Evolutionary conservation across 23 red algal genomes (phyloP), one percentile per base, ranked within the genome.

Genomic region (Agarophyton chilense): DNA sequence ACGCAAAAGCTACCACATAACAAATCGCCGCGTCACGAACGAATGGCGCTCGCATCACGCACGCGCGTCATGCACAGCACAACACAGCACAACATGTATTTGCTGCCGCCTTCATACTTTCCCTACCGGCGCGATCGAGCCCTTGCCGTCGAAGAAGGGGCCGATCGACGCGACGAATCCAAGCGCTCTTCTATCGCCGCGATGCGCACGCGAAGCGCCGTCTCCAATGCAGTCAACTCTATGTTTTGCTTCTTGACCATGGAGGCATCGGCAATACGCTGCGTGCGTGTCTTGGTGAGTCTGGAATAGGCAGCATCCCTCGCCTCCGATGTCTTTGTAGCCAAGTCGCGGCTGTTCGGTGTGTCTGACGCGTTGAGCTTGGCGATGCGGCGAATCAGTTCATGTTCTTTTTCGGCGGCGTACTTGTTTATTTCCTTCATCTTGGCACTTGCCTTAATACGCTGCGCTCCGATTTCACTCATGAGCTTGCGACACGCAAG

Each of bases 401-500:
- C 85, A 7, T 65, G 31, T n/a, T 89, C 85, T 52, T 79, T 77
- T 8, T 77, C 71, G 4, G 35, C 54, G 34, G 53, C 46, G 34
- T 78, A 52, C 67, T 77, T 74, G 54, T 89, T 89, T 33, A 89
- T 33, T 19, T 77, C 52, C 45, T 89, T 89, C 49, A 78, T 63
- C 19, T 44, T 26, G 28, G 13, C 25, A 18, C 39, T 52, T 19
- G 67, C 34, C 41, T 79, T 58, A 40, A 58, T 40, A 4, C 85
- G 67, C 51, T 89, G 67, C 13, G 46, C 71, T 38, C 85, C 72
- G 2, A 89, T 61, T 33, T 89, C 85, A 13, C 73, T 78, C 47
- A 89, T 56, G 51, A 89, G 34, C 40, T 89, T 78, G 12, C 85
- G 85, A 57, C 85, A 89, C 12, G 85, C 85, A 10, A 89, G 19